A percentile compares a stretch with the other conserved stretches of the same genome.
These are phyloP conservation scores for Monotropa hypopitys DNA, from an alignment of 179 eudicot genomes.

Conservation along the genomic window DNA sequence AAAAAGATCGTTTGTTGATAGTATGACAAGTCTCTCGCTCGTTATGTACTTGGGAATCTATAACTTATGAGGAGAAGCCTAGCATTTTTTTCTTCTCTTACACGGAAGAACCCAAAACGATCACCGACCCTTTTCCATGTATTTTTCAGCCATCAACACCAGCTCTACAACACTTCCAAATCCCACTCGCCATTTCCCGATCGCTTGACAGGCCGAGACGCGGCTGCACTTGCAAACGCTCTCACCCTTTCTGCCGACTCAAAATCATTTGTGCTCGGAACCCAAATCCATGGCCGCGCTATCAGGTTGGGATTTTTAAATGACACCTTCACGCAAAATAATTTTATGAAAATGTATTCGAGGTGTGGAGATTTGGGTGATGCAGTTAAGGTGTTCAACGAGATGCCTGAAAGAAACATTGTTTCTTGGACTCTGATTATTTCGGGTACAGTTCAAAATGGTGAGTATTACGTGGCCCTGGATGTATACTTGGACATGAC, in stretches of 20 bases:
- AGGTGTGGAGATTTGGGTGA: constrained; percentile 6
- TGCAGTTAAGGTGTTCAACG: constrained; percentile 13
- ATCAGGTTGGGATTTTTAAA: constrained; percentile 15
- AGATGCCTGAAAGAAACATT: constrained; percentile 17
- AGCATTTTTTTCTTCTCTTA: not conserved
- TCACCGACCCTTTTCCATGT: not conserved
- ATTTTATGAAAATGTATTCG: constrained; percentile 14
- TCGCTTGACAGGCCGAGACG: not conserved
- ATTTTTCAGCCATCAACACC: not conserved
- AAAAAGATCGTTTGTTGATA: not conserved
- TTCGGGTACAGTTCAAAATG: constrained; percentile 10
- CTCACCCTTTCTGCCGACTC: constrained; percentile 5
- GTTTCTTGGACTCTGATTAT: constrained; percentile 23
- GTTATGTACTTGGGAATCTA: not conserved
- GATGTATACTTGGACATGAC: constrained; percentile 12
- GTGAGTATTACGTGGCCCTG: constrained; percentile 8
- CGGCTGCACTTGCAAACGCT: constrained; percentile 3
- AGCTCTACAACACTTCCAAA: not conserved
- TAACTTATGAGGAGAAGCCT: not conserved
- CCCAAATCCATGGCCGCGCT: constrained; percentile 14
- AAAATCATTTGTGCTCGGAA: constrained; percentile 7
- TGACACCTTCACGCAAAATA: constrained; percentile 9
- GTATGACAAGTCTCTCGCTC: not conserved
- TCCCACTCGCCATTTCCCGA: not conserved
- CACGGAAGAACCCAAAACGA: not conserved